A percentile compares a stretch with the other conserved stretches of the same genome.
Evolutionary conservation across 1,284 basidiomycete genomes (phyloP).

Genomic region (Cryptococcus jaspeensis): DNA sequence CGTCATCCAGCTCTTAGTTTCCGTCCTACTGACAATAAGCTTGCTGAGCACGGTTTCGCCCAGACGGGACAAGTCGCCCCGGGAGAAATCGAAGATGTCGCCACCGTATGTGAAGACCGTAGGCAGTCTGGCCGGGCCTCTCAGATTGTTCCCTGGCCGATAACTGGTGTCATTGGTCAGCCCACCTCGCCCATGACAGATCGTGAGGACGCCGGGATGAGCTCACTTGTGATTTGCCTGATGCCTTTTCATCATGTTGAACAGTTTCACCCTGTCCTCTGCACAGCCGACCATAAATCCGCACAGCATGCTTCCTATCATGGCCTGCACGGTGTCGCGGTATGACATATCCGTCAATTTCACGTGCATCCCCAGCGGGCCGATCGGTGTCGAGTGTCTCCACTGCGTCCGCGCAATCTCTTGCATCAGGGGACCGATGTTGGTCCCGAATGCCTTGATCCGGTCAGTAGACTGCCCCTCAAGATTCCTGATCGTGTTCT

Average conservation of each 20-base stretch:
- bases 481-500: constrained; percentile 34
- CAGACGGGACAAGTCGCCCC: constrained; percentile 61
- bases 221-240: constrained; percentile 78
- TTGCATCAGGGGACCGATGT: constrained; percentile 52
- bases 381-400: constrained; percentile 72
- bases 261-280: constrained; percentile 65
- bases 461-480: constrained; percentile 54
- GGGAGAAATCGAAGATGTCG: constrained; percentile 73
- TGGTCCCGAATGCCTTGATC: constrained; percentile 52
- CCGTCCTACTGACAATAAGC: constrained; percentile 74
- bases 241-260: constrained; percentile 58
- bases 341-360: constrained; percentile 70
- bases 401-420: constrained; percentile 62
- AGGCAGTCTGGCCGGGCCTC: constrained; percentile 39
- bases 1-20: too few species aligned
- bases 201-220: neutral
- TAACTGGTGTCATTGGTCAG: too few species aligned
- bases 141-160: constrained; percentile 11
- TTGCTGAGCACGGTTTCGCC: constrained; percentile 76
- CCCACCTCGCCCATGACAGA: too few species aligned
- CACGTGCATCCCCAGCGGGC: constrained; percentile 80
- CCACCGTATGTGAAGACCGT: constrained; percentile 65
- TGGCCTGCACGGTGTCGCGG: constrained; percentile 64
- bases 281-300: constrained; percentile 67
- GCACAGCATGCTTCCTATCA: constrained; percentile 64